A percentile compares a stretch with the other conserved stretches of the same genome.
phyloP scores from a whole-genome alignment of 345 rosid genomes.

The Syzygium aqueum region DNA sequence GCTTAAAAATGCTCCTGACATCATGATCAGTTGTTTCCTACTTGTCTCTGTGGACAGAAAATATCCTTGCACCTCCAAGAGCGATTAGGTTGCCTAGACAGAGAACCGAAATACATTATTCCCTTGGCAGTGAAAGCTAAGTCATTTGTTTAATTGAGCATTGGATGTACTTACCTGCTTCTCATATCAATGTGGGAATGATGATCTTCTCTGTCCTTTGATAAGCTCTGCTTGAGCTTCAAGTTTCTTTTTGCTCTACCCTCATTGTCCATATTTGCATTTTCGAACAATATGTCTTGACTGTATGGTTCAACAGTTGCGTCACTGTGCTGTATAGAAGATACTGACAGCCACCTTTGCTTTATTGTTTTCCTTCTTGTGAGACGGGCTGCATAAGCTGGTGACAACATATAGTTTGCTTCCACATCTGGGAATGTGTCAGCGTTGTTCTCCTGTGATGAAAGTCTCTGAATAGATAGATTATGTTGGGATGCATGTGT shows the following conservation, averaged over 20 bases:
- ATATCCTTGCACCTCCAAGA: constrained; percentile 19
- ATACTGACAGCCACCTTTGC: constrained; percentile 15
- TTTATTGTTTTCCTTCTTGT: constrained; percentile 2
- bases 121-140: background rate
- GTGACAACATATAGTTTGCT: background rate
- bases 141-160: background rate
- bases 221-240: background rate
- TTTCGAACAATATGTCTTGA: constrained; percentile 20
- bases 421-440: background rate
- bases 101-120: background rate
- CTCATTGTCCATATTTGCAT: constrained; percentile 4
- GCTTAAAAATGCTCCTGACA: background rate
- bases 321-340: constrained; percentile 22
- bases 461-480: background rate
- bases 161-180: constrained; percentile 5
- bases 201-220: constrained; percentile 1
- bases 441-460: background rate
- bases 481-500: background rate
- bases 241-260: constrained; percentile 5
- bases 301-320: constrained; percentile 19
- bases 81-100: constrained; percentile 3
- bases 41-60: constrained; percentile 7
- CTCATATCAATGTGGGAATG: background rate
- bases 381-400: background rate
- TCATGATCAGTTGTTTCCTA: background rate